Conservation (phyloP, 805 yeast genomes). For the Wickerhamomyces sydowiorum region DNA sequence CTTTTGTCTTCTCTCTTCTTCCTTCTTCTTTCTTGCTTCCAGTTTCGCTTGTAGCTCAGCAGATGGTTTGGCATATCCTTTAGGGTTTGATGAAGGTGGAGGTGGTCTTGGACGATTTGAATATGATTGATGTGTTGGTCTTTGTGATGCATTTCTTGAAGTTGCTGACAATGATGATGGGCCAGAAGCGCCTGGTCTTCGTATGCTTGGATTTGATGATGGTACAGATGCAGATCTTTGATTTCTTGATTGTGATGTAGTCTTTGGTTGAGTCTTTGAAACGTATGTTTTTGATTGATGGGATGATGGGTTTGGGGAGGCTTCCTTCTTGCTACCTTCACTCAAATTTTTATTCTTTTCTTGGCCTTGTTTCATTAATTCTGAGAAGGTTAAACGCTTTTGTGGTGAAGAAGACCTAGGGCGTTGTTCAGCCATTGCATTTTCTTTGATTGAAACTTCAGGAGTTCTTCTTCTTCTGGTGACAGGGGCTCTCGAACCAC, state of each 20-base stretch:
- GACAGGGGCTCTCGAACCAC: conserved; percentile 11
- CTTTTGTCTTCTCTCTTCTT: conserved; percentile 9
- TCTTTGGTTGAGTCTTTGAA: conserved; percentile 8
- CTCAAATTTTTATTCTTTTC: conserved; percentile 22
- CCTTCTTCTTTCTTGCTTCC: conserved; percentile 23
- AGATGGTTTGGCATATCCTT: conserved; percentile 51
- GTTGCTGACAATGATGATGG: background rate
- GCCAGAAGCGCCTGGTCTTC: background rate
- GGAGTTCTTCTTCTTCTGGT: conserved; percentile 12
- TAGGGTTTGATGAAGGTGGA: conserved; percentile 4
- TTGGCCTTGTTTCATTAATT: conserved; percentile 54
- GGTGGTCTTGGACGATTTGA: too few species aligned
- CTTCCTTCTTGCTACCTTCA: conserved; percentile 15
- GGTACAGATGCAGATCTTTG: too few species aligned
- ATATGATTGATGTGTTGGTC: too few species aligned
- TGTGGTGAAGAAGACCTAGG: conserved; percentile 15
- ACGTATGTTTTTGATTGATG: background rate
- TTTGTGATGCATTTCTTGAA: background rate
- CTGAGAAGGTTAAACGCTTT: conserved; percentile 47
- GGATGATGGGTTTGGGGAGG: conserved; percentile 10
- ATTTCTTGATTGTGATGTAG: background rate
- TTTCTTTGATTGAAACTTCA: background rate
- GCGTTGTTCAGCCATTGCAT: background rate
- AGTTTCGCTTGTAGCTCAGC: conserved; percentile 43
- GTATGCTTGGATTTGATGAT: background rate